phyloP scores from a whole-genome alignment of 2,329 filamentous ascomycete species.

The Aspergillus bombycis region DNA sequence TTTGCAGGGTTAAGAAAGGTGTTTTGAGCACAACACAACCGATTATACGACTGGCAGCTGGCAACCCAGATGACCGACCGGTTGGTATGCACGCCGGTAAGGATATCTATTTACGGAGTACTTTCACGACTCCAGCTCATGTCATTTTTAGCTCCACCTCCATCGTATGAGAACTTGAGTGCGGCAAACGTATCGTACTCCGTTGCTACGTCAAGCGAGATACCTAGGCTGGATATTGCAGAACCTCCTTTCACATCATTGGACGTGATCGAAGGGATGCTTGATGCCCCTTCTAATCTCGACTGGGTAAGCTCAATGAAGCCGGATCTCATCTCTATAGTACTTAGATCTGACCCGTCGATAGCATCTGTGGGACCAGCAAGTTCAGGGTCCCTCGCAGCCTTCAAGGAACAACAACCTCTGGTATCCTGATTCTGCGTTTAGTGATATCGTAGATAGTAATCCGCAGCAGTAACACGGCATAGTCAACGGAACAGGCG shows the following conservation, averaged over 20 bases:
- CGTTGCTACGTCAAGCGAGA: neutral
- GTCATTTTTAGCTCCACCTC: constrained; percentile 12
- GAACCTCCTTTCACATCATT: constrained; percentile 20
- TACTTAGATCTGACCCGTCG: constrained; percentile 2
- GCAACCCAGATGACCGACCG: neutral
- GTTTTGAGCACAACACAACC: constrained; percentile 2
- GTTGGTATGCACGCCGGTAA: constrained; percentile 1
- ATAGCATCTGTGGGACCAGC: constrained; percentile 30
- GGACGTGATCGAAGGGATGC: constrained; percentile 38
- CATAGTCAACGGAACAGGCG: neutral
- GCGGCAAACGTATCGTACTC: constrained; percentile 4
- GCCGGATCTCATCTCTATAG: neutral
- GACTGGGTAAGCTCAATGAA: constrained; percentile 36
- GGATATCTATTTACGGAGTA: neutral
- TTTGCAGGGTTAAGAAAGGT: constrained; percentile 25
- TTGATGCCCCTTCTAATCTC: constrained; percentile 34
- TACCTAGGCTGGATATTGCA: constrained; percentile 6
- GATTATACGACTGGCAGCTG: neutral
- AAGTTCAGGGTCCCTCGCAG: constrained; percentile 20
- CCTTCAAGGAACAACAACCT: neutral
- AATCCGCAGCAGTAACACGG: neutral
- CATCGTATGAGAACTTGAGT: constrained; percentile 19
- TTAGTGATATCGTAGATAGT: neutral
- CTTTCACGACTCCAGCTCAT: neutral
- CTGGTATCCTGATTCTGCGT: neutral